Conservation (phyloP, 2,329 filamentous ascomycete species). For the Colletotrichum sublineola region DNA sequence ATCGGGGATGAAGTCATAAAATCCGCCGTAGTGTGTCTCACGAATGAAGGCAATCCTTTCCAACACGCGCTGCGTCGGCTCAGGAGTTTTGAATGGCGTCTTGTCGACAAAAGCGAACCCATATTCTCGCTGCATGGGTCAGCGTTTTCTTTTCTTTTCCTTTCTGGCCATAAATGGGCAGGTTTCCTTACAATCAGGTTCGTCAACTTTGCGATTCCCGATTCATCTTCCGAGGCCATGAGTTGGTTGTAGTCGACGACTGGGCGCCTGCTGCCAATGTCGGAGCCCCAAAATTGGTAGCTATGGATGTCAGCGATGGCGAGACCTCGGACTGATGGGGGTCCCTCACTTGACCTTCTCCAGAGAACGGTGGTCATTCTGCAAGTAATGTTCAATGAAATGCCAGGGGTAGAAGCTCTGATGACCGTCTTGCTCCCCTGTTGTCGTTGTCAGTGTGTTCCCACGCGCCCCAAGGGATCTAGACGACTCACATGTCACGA, state of each 20-base stretch:
- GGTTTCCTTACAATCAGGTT: conserved; percentile 68
- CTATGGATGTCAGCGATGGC: conserved; percentile 35
- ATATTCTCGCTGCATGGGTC: conserved; percentile 65
- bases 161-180: not conserved
- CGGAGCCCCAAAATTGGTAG: conserved; percentile 48
- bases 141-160: not conserved
- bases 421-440: conserved; percentile 79
- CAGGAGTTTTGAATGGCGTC: conserved; percentile 74
- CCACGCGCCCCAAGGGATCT: not conserved
- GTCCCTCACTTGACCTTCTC: conserved; percentile 52
- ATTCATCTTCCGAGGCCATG: conserved; percentile 64
- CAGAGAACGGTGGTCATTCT: conserved; percentile 49
- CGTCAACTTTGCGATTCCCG: conserved; percentile 73
- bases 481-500: conserved; percentile 51
- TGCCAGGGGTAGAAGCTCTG: conserved; percentile 74
- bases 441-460: conserved; percentile 22
- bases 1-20: conserved; percentile 88
- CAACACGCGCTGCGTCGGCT: conserved; percentile 80
- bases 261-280: conserved; percentile 64
- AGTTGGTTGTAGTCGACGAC: conserved; percentile 71
- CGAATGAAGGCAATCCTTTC: conserved; percentile 88
- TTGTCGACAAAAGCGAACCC: conserved; percentile 84
- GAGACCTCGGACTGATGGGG: conserved; percentile 1
- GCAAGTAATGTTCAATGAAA: conserved; percentile 68
- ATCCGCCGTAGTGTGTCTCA: conserved; percentile 88